phyloP scores from a whole-genome alignment of 768 basidiomycete species.

The Suillus luteus region DNA sequence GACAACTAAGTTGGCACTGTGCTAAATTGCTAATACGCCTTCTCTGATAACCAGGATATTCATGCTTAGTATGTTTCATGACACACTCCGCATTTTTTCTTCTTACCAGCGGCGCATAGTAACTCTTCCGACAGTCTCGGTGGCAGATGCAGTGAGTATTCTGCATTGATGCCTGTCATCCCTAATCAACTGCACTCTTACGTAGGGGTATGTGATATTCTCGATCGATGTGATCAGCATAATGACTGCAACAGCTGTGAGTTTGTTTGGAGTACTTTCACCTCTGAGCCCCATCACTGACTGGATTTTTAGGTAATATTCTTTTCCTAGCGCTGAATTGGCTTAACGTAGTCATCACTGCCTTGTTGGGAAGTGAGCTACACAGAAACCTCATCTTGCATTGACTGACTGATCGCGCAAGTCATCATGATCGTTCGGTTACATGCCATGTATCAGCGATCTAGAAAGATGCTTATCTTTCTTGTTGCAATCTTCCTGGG shows the following conservation, averaged over 20 bases:
- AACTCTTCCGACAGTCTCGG: too few relatives aligned
- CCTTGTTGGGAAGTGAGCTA: background rate
- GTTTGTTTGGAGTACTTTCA: background rate
- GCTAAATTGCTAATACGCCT: background rate
- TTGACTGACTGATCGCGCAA: background rate
- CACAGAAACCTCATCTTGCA: background rate
- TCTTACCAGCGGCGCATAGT: background rate
- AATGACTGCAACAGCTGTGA: background rate
- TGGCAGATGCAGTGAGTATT: background rate
- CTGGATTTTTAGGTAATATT: background rate
- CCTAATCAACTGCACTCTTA: background rate
- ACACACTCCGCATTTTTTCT: background rate
- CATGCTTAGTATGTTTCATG: background rate
- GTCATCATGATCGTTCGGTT: background rate
- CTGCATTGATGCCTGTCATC: background rate
- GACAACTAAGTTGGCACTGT: background rate
- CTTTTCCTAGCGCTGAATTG: background rate
- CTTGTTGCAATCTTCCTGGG: background rate
- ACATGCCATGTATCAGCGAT: slow-evolving; percentile 4
- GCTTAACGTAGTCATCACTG: background rate
- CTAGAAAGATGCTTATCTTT: background rate
- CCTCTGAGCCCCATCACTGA: background rate
- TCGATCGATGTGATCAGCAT: background rate
- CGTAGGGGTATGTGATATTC: background rate
- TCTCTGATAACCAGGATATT: background rate